phyloP scores from a whole-genome alignment of 305 asterid species.

The Fraxinus angustifolia region DNA sequence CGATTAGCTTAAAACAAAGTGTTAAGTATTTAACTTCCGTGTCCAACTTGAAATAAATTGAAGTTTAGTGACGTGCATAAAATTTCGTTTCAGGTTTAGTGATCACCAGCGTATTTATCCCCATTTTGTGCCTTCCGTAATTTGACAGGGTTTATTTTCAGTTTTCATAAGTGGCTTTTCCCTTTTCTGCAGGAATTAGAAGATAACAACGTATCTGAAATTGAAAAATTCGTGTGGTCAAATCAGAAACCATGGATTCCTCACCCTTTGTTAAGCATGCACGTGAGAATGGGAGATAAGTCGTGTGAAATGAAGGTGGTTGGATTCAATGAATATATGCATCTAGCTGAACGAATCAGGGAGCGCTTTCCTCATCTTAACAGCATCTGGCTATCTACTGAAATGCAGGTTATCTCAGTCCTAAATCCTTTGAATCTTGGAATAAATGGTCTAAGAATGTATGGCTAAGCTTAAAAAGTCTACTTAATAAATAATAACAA shows the following conservation, averaged over 20 bases:
- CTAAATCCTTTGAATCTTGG: background rate
- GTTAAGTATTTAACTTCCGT: background rate
- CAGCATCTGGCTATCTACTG: slow-evolving; percentile 86
- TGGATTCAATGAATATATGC: slow-evolving; percentile 75
- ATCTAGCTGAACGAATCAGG: slow-evolving; percentile 59
- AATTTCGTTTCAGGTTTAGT: background rate
- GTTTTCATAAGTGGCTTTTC: background rate
- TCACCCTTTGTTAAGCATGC: slow-evolving; percentile 78
- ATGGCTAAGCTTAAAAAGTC: background rate
- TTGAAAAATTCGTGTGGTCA: slow-evolving; percentile 83
- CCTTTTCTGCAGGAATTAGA: slow-evolving; percentile 31
- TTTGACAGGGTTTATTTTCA: background rate
- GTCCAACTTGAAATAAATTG: background rate
- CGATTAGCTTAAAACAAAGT: background rate
- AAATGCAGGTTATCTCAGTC: slow-evolving; percentile 66
- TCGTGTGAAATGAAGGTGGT: slow-evolving; percentile 94
- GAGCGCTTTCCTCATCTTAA: slow-evolving; percentile 66
- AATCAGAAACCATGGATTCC: slow-evolving; percentile 77
- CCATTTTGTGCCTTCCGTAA: background rate
- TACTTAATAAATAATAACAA: background rate
- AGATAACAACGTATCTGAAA: slow-evolving; percentile 28
- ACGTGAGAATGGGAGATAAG: slow-evolving; percentile 91
- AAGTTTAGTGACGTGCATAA: background rate
- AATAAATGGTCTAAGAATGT: background rate
- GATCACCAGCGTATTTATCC: background rate